These are phyloP conservation scores for Piper longum DNA, from an alignment of 164 flowering plant genomes.

Conservation along the genomic window DNA sequence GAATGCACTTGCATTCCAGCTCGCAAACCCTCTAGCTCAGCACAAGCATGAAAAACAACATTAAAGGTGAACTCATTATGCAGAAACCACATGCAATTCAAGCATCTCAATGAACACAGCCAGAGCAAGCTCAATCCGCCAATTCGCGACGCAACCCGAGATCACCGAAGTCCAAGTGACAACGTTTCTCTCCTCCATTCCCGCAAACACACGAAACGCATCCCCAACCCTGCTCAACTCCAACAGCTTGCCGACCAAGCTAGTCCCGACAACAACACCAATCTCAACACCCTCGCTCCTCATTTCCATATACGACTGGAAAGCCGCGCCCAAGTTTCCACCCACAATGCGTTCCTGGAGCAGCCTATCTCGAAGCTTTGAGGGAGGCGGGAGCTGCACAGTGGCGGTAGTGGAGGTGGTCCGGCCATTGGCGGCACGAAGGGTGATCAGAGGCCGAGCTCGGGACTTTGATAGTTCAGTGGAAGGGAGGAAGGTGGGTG, in stretches of 20 bases:
- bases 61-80: constrained; percentile 11
- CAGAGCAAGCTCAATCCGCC: constrained; percentile 1
- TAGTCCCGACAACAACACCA: constrained; percentile 5
- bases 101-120: constrained; percentile 8
- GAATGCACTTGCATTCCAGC: constrained; percentile 11
- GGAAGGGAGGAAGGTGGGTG: too few species aligned
- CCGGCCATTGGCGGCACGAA: too few species aligned
- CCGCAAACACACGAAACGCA: constrained; percentile 10
- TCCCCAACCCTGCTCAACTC: constrained; percentile 4
- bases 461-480: too few species aligned
- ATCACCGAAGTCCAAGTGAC: constrained; percentile 13
- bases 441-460: too few species aligned
- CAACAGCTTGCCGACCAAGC: constrained; percentile 4
- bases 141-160: constrained; percentile 6
- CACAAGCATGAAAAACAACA: constrained; percentile 12
- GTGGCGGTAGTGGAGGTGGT: too few species aligned
- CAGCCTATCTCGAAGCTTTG: neutral
- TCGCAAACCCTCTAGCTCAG: constrained; percentile 3
- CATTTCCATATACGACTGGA: constrained; percentile 4
- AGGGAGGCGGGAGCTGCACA: too few species aligned
- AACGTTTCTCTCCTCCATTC: constrained; percentile 10
- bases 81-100: constrained; percentile 4
- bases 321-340: constrained; percentile 1
- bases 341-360: constrained; percentile 1
- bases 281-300: constrained; percentile 6